A percentile compares a stretch with the other conserved stretches of the same genome.
Evolutionary conservation across 169 alveolate species (phyloP).

Genomic region (Ichthyophthirius multifiliis): DNA sequence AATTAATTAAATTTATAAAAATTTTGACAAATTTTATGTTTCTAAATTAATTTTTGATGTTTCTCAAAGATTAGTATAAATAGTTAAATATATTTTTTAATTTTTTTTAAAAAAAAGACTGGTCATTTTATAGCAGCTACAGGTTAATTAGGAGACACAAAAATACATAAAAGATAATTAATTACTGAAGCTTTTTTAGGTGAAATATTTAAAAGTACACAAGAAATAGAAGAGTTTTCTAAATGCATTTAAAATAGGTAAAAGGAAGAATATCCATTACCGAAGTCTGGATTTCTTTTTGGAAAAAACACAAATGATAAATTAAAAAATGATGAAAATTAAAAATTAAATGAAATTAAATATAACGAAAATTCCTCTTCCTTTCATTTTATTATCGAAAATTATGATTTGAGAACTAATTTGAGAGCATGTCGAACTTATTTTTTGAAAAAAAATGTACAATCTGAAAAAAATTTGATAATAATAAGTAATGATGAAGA

Average conservation of each 20-base stretch:
- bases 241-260: neutral
- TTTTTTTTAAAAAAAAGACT: neutral
- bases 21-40: conserved; percentile 28
- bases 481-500: conserved; percentile 18
- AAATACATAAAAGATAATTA: conserved; percentile 20
- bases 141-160: conserved; percentile 2
- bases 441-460: conserved; percentile 17
- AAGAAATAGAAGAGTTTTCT: conserved; percentile 24
- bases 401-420: conserved; percentile 19
- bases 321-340: neutral
- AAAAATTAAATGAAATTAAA: neutral
- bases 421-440: conserved; percentile 28
- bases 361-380: neutral
- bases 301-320: neutral
- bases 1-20: conserved; percentile 12
- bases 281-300: conserved; percentile 8
- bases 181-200: conserved; percentile 11
- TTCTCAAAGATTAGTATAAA: conserved; percentile 20
- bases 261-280: neutral
- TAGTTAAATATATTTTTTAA: neutral
- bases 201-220: conserved; percentile 27
- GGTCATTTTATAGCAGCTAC: neutral
- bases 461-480: neutral
- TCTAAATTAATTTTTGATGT: conserved; percentile 3
- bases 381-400: conserved; percentile 28